Evolutionary conservation across 345 rosid genomes (phyloP).

Genomic region (Salix purpurea): DNA sequence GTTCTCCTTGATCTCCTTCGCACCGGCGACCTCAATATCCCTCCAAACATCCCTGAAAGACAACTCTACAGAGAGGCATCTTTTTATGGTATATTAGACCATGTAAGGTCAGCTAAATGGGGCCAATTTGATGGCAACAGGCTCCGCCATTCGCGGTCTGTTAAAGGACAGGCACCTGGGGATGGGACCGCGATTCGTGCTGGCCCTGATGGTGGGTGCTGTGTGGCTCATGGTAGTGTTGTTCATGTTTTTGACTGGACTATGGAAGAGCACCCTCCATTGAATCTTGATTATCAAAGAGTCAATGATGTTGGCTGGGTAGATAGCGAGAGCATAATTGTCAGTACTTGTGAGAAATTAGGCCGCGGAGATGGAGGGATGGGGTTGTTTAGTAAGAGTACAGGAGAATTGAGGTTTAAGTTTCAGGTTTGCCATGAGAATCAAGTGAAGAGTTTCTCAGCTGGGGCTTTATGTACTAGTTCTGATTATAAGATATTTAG

Average conservation of each 20-base stretch:
- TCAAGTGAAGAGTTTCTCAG: constrained; percentile 73
- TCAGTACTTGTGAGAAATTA: constrained; percentile 72
- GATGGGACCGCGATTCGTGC: constrained; percentile 96
- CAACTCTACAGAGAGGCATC: constrained; percentile 74
- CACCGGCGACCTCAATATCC: constrained; percentile 82
- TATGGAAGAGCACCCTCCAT: constrained; percentile 72
- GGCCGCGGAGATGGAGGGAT: constrained; percentile 93
- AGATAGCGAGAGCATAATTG: constrained; percentile 50
- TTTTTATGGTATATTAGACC: constrained; percentile 76
- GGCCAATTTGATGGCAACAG: constrained; percentile 82
- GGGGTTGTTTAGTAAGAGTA: constrained; percentile 73
- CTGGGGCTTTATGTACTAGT: constrained; percentile 74
- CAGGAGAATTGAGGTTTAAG: constrained; percentile 70
- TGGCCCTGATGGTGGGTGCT: constrained; percentile 88
- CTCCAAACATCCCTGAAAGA: constrained; percentile 58
- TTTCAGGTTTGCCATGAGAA: constrained; percentile 70
- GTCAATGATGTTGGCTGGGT: constrained; percentile 89
- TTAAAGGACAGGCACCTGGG: constrained; percentile 84
- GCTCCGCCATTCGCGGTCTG: constrained; percentile 47
- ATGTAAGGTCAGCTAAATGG: constrained; percentile 74
- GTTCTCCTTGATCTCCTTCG: constrained; percentile 95
- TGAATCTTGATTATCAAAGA: constrained; percentile 82
- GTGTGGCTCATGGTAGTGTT: constrained; percentile 88
- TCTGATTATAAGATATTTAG: constrained; percentile 62
- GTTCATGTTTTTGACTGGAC: constrained; percentile 91